A percentile compares a stretch with the other conserved stretches of the same genome.
These are phyloP conservation scores for Amoebophrya sp. DNA, from an alignment of 169 alveolate species.

Conservation along the genomic window DNA sequence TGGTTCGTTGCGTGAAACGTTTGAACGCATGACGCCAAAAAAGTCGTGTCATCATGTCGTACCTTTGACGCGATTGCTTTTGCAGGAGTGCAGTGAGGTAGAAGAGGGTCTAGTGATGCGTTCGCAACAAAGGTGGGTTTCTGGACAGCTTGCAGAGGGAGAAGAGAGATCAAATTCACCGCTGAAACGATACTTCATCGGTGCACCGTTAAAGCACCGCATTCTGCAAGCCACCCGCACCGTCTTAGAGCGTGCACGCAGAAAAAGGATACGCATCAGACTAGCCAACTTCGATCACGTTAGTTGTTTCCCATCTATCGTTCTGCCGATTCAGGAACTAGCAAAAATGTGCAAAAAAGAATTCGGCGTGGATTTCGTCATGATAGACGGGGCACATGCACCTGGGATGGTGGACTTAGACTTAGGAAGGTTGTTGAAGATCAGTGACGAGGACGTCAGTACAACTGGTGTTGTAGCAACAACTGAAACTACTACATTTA, in stretches of 20 bases:
- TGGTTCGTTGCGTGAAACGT: not conserved
- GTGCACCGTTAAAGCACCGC: not conserved
- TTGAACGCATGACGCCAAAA: not conserved
- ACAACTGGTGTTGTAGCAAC: not conserved
- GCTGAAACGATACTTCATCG: not conserved
- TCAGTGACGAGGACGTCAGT: not conserved
- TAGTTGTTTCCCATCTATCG: not conserved
- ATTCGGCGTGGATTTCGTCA: not conserved
- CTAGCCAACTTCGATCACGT: not conserved
- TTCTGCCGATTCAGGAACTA: not conserved
- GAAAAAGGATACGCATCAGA: not conserved
- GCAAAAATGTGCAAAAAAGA: not conserved
- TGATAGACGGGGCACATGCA: not conserved
- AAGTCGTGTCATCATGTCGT: not conserved
- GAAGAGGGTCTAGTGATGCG: not conserved
- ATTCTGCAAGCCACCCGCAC: not conserved
- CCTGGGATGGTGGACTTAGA: too few species aligned
- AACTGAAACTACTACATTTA: too few species aligned
- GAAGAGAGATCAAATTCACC: not conserved
- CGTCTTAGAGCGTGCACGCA: not conserved
- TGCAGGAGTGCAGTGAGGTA: not conserved
- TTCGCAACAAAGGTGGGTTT: not conserved
- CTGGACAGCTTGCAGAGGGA: not conserved
- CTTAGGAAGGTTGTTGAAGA: too few species aligned
- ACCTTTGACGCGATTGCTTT: not conserved